These are phyloP conservation scores for Heterobasidion occidentale DNA, from an alignment of 1,284 basidiomycete species.

Conservation along the genomic window DNA sequence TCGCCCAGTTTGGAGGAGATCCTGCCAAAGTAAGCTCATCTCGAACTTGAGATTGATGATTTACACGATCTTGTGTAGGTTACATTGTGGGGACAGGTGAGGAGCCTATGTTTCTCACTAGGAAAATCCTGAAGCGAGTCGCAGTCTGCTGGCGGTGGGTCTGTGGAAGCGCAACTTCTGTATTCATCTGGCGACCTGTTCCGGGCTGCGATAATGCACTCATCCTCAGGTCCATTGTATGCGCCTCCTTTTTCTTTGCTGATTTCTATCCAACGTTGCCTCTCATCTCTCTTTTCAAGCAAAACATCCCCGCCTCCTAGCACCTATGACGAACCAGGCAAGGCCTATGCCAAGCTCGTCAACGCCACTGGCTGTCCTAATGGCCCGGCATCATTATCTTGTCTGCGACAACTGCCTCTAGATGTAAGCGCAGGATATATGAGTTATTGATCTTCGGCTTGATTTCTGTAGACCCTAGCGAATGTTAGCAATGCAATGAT, in stretches of 20 bases:
- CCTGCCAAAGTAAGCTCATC: conserved; percentile 34
- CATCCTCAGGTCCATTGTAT: neutral
- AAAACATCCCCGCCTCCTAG: neutral
- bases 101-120: neutral
- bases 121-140: neutral
- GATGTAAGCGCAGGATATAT: neutral
- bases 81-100: neutral
- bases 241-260: neutral
- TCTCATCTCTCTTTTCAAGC: neutral
- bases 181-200: neutral
- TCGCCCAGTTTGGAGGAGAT: conserved; percentile 57
- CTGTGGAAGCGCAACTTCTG: neutral
- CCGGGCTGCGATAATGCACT: conserved; percentile 1
- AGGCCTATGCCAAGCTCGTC: neutral
- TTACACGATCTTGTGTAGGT: neutral
- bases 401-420: conserved; percentile 19
- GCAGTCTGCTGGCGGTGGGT: neutral
- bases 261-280: neutral
- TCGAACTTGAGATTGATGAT: too few species aligned
- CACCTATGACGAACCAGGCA: neutral
- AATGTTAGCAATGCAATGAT: conserved; percentile 41
- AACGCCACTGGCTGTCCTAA: neutral
- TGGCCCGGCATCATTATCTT: neutral
- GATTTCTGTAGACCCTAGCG: conserved; percentile 27
- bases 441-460: too few species aligned